A percentile compares a stretch with the other conserved stretches of the same genome.
phyloP scores from a whole-genome alignment of 352 stramenopile species.

The Elongisporangium prolatum region DNA sequence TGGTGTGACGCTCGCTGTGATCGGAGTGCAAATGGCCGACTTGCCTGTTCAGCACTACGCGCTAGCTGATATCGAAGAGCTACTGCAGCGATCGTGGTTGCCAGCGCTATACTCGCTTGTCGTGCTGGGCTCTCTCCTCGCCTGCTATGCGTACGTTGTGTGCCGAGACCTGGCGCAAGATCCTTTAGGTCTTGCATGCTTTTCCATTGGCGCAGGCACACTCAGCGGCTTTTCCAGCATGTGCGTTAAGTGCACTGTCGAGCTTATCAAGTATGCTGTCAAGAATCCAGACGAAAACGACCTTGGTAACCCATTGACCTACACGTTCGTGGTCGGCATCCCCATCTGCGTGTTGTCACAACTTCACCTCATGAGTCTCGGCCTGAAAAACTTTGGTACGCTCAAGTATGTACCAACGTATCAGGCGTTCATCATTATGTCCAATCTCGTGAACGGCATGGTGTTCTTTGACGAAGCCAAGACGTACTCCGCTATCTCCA shows the following conservation, averaged over 20 bases:
- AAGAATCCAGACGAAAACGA: constrained; percentile 15
- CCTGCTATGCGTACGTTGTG: constrained; percentile 11
- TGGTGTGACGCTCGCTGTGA: constrained; percentile 22
- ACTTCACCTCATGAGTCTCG: constrained; percentile 29
- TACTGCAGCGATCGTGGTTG: constrained; percentile 19
- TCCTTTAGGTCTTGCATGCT: constrained; percentile 18
- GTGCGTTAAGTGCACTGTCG: constrained; percentile 29
- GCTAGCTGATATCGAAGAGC: constrained; percentile 15
- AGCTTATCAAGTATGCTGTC: constrained; percentile 20
- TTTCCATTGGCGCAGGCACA: constrained; percentile 23
- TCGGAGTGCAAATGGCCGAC: constrained; percentile 21
- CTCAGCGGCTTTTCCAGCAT: constrained; percentile 35
- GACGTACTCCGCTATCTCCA: constrained; percentile 16
- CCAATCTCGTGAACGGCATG: constrained; percentile 35
- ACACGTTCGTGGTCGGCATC: constrained; percentile 20
- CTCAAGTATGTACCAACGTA: constrained; percentile 44
- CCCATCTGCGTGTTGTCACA: constrained; percentile 23
- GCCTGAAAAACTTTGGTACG: constrained; percentile 29
- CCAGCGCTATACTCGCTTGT: constrained; percentile 16
- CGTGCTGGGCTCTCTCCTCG: constrained; percentile 7
- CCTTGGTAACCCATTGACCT: constrained; percentile 15
- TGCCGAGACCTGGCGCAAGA: constrained; percentile 8
- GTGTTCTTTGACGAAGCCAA: constrained; percentile 32
- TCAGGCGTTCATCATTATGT: constrained; percentile 43
- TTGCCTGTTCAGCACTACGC: constrained; percentile 13